These are phyloP conservation scores for Saksenaea oblongispora DNA, from an alignment of 371 early-diverging fungal genomes.

Conservation along the genomic window DNA sequence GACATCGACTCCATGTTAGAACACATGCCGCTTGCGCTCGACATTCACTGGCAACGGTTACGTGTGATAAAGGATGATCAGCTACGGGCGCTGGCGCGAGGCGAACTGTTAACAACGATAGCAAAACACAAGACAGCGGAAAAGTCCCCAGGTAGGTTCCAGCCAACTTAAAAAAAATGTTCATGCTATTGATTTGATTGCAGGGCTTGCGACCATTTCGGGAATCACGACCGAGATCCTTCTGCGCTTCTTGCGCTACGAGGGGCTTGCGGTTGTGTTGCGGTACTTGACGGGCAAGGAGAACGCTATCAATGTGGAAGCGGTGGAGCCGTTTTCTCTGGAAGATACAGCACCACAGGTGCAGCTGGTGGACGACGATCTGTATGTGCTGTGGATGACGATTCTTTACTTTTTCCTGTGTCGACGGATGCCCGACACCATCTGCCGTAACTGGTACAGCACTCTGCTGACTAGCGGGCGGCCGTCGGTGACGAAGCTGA, in stretches of 20 bases:
- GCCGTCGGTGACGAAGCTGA: conserved; percentile 11
- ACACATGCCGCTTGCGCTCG: conserved; percentile 18
- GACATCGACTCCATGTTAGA: conserved; percentile 8
- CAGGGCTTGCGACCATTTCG: conserved; percentile 15
- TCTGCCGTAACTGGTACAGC: conserved; percentile 29
- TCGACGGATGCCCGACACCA: conserved; percentile 17
- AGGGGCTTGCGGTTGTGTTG: conserved; percentile 15
- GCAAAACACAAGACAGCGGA: conserved; percentile 1
- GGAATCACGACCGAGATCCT: conserved; percentile 24
- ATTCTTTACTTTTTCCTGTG: conserved; percentile 27
- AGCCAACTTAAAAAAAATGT: not conserved
- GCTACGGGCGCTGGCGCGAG: not conserved
- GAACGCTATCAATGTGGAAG: conserved; percentile 4
- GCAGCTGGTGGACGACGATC: conserved; percentile 25
- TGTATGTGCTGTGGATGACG: conserved; percentile 35
- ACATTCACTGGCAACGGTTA: conserved; percentile 32
- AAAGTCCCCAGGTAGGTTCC: not conserved
- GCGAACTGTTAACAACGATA: not conserved
- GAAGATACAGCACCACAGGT: conserved; percentile 15
- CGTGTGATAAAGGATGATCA: conserved; percentile 1
- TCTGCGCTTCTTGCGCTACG: conserved; percentile 16
- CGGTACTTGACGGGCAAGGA: conserved; percentile 15
- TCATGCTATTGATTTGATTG: not conserved
- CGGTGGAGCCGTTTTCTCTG: conserved; percentile 18
- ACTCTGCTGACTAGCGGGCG: conserved; percentile 20